A percentile compares a stretch with the other conserved stretches of the same genome.
Evolutionary conservation across 257 asterid genomes (phyloP).

Genomic region (Capsicum pubescens): DNA sequence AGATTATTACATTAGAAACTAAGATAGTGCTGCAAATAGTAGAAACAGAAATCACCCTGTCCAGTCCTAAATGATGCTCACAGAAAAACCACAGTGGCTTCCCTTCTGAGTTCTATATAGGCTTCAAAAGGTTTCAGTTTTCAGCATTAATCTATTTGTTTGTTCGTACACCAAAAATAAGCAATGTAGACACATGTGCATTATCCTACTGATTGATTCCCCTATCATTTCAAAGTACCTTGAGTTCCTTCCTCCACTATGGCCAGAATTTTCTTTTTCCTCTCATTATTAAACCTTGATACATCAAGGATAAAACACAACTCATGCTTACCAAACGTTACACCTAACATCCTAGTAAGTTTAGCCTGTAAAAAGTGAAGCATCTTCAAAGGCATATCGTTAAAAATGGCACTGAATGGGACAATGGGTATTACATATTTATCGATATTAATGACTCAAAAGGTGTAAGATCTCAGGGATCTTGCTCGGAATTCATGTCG

Average conservation of each 20-base stretch:
- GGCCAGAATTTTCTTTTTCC: not conserved
- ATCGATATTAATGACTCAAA: slow-evolving; percentile 9
- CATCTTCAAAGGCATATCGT: not conserved
- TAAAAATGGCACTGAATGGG: not conserved
- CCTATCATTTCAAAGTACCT: not conserved
- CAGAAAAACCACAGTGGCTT: not conserved
- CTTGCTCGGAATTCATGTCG: not conserved
- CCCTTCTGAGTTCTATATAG: not conserved
- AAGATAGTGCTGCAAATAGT: not conserved
- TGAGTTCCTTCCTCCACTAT: not conserved
- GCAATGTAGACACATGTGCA: not conserved
- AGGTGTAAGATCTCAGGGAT: not conserved
- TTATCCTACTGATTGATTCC: slow-evolving; percentile 8
- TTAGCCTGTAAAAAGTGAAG: not conserved
- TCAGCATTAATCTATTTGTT: not conserved
- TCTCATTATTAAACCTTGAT: not conserved
- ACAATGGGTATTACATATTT: not conserved
- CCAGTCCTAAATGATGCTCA: not conserved
- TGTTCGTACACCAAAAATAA: not conserved
- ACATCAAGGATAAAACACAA: not conserved
- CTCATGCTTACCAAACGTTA: not conserved
- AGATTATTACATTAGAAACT: not conserved
- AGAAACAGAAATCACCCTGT: not conserved
- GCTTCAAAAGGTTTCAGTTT: not conserved
- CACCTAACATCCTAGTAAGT: not conserved